phyloP scores from a whole-genome alignment of 768 basidiomycete species.

The Cystofilobasidium capitatum region DNA sequence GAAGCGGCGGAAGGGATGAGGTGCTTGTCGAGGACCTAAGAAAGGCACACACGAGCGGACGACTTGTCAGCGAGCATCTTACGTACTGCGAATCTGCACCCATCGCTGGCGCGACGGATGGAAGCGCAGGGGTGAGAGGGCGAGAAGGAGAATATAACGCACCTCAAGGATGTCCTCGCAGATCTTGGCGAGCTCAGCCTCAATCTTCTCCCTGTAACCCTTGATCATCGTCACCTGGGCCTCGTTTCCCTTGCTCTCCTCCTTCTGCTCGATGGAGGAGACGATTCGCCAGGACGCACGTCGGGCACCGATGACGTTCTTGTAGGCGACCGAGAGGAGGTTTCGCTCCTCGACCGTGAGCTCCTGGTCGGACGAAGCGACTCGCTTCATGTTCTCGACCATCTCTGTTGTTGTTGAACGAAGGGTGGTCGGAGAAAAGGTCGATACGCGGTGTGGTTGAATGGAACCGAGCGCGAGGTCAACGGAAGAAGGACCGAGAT shows the following conservation, averaged over 20 bases:
- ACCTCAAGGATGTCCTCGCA: conserved; percentile 98
- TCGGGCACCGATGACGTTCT: conserved; percentile 94
- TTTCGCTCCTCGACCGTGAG: conserved; percentile 98
- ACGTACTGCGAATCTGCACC: no score
- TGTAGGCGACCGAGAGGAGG: conserved; percentile 93
- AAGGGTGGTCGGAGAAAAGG: not conserved
- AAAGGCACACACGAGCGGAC: not conserved
- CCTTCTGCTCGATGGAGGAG: conserved; percentile 97
- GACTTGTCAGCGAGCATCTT: not conserved
- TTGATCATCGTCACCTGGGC: conserved; percentile 95
- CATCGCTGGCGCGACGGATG: not conserved
- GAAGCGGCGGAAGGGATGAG: conserved; percentile 89
- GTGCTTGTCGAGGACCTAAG: conserved; percentile 69
- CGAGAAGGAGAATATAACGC: not conserved
- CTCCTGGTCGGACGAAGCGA: conserved; percentile 94
- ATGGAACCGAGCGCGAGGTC: no score
- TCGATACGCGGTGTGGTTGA: not conserved
- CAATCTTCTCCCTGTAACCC: conserved; percentile 95
- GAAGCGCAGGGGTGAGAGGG: not conserved
- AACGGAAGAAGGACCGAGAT: no score
- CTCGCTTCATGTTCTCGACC: conserved; percentile 99
- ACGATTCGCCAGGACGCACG: conserved; percentile 97
- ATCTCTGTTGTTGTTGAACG: conserved; percentile 50
- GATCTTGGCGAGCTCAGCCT: conserved; percentile 91
- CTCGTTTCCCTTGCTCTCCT: conserved; percentile 96